Conservation (phyloP, 129 eudicot genomes). For the Flaveria ramosissima region DNA sequence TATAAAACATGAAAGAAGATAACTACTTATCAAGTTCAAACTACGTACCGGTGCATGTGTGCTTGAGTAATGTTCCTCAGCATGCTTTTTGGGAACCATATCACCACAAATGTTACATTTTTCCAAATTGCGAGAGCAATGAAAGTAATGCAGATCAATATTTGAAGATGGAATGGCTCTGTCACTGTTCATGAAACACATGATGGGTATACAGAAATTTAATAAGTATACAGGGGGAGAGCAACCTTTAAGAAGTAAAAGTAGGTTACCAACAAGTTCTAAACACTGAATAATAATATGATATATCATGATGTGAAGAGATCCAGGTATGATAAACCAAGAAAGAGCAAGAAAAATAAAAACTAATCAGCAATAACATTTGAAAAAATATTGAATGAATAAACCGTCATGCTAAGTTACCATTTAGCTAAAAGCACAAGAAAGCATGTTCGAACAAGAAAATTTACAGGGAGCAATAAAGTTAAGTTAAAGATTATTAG, state of each 20-base stretch:
- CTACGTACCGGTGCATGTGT: slow-evolving; percentile 70
- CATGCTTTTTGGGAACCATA: slow-evolving; percentile 64
- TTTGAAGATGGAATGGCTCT: slow-evolving; percentile 70
- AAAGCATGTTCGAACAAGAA: no score
- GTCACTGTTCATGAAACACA: slow-evolving; percentile 45
- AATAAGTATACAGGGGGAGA: not conserved
- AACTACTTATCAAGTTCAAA: not conserved
- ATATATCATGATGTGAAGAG: no score
- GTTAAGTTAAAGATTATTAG: no score
- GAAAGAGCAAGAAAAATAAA: no score
- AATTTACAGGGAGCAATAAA: no score
- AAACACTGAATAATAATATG: no score
- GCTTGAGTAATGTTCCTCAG: slow-evolving; percentile 67
- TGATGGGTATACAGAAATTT: not conserved
- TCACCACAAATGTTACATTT: slow-evolving; percentile 76
- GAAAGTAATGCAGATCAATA: slow-evolving; percentile 69
- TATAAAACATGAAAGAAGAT: no score
- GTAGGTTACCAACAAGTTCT: not conserved
- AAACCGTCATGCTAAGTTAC: no score
- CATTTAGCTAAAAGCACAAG: no score
- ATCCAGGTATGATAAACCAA: no score
- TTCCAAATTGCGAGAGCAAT: slow-evolving; percentile 77
- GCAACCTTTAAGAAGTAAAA: not conserved
- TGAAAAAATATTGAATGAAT: no score
- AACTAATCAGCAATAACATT: no score